phyloP scores from a whole-genome alignment of 1,139 yeast genomes.

The Pneumocystis oryctolagi region DNA sequence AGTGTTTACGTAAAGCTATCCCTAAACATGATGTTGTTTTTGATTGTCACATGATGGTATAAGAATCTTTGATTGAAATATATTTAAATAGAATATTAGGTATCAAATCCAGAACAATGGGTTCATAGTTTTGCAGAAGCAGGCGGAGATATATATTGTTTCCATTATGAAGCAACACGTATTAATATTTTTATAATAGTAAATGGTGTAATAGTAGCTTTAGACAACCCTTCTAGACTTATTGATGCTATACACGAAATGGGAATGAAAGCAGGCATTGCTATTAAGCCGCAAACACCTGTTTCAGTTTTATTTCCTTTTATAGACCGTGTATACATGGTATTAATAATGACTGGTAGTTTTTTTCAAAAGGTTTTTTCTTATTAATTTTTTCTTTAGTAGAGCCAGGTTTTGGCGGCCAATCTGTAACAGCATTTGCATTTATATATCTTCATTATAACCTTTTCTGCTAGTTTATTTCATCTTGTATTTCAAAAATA shows the following conservation, averaged over 20 bases:
- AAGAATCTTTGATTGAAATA: background rate
- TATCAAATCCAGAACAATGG: conserved; percentile 66
- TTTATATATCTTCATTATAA: conserved; percentile 50
- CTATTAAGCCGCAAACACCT: conserved; percentile 86
- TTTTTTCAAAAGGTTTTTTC: background rate
- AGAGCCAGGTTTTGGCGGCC: conserved; percentile 98
- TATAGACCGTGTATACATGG: conserved; percentile 75
- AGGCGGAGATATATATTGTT: conserved; percentile 93
- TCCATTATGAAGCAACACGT: conserved; percentile 80
- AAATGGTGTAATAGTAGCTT: background rate
- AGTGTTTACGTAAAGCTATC: conserved; percentile 59
- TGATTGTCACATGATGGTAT: conserved; percentile 98
- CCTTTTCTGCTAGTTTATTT: background rate
- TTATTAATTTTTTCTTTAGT: conserved; percentile 28
- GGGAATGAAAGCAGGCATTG: conserved; percentile 92
- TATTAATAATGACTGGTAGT: conserved; percentile 52
- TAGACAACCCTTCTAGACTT: conserved; percentile 52
- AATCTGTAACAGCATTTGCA: conserved; percentile 86
- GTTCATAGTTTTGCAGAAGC: conserved; percentile 82
- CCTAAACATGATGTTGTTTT: conserved; percentile 68
- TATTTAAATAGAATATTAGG: background rate
- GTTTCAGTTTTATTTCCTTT: conserved; percentile 69
- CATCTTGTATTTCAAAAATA: conserved; percentile 30
- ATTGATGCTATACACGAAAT: conserved; percentile 58
- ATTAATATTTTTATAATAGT: background rate